phyloP scores from a whole-genome alignment of 2,329 filamentous ascomycete species.

The Pezicula neosporulosa region DNA sequence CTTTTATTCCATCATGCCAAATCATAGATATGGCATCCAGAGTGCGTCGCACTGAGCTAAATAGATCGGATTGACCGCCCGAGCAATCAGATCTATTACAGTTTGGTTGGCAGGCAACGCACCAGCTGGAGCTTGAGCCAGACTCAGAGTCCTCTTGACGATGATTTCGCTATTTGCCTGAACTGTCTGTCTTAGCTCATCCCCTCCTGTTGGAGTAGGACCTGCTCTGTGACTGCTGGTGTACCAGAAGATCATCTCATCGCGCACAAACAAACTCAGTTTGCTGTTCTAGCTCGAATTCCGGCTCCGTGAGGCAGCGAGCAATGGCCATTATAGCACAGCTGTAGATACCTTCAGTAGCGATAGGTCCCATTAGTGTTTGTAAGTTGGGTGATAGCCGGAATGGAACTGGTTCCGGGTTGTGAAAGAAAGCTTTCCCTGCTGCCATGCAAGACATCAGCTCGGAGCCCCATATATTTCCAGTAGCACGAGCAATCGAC shows the following conservation, averaged over 20 bases:
- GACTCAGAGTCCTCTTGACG: constrained; percentile 81
- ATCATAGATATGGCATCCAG: constrained; percentile 93
- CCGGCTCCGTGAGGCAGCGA: constrained; percentile 85
- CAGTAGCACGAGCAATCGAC: constrained; percentile 80
- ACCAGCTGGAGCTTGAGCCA: constrained; percentile 69
- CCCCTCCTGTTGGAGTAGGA: constrained; percentile 54
- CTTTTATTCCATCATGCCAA: constrained; percentile 8
- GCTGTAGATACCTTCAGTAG: constrained; percentile 95
- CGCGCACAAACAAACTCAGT: constrained; percentile 88
- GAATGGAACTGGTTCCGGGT: constrained; percentile 95
- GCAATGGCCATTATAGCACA: constrained; percentile 95
- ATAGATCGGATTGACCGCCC: constrained; percentile 88
- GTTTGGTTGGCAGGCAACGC: constrained; percentile 95
- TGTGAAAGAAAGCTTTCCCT: constrained; percentile 85
- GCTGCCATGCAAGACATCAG: constrained; percentile 86
- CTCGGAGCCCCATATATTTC: constrained; percentile 95
- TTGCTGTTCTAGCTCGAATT: constrained; percentile 89
- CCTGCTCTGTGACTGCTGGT: constrained; percentile 68
- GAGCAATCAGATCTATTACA: constrained; percentile 89
- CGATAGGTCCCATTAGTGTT: constrained; percentile 91
- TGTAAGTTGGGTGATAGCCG: constrained; percentile 95
- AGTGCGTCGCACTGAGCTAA: constrained; percentile 84
- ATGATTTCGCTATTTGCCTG: constrained; percentile 86
- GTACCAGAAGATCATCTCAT: constrained; percentile 98
- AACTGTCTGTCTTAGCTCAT: constrained; percentile 69